Conservation (phyloP, 345 rosid genomes). For the Eutrema yunnanense region DNA sequence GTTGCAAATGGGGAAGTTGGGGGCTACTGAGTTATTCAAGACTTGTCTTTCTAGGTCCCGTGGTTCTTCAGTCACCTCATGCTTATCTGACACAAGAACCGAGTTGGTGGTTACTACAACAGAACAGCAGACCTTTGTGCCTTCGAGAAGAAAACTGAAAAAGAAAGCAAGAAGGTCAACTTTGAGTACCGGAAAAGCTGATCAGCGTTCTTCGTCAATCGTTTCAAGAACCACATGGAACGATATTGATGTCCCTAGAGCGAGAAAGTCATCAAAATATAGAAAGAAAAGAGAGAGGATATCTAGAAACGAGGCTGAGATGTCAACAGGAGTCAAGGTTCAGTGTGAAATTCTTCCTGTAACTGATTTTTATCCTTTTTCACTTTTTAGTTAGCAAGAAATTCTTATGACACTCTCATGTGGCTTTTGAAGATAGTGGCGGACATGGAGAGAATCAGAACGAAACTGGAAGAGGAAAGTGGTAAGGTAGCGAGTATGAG, state of each 20-base stretch:
- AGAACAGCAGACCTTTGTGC: slow-evolving; percentile 28
- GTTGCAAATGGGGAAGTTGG: slow-evolving; percentile 56
- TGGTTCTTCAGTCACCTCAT: slow-evolving; percentile 24
- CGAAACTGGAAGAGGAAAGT: slow-evolving; percentile 50
- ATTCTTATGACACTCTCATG: slow-evolving; percentile 15
- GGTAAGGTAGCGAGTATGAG: slow-evolving; percentile 53
- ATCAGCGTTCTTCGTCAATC: slow-evolving; percentile 10
- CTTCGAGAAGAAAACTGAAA: slow-evolving; percentile 36
- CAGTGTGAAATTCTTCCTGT: slow-evolving; percentile 21
- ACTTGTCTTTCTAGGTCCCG: slow-evolving; percentile 38
- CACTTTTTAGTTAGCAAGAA: slow-evolving; percentile 6
- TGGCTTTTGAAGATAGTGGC: slow-evolving; percentile 44
- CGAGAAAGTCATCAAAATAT: slow-evolving; percentile 32
- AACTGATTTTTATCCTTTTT: not conserved
- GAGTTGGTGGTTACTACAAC: slow-evolving; percentile 6
- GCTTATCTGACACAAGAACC: slow-evolving; percentile 34
- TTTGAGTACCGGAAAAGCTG: slow-evolving; percentile 9
- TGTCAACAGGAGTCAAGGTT: slow-evolving; percentile 75
- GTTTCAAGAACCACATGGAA: slow-evolving; percentile 19
- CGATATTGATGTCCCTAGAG: slow-evolving; percentile 20
- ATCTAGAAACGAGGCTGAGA: slow-evolving; percentile 69
- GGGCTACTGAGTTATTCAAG: slow-evolving; percentile 53
- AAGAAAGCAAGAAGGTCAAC: slow-evolving; percentile 42
- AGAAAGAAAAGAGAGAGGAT: slow-evolving; percentile 45
- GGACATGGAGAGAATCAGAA: slow-evolving; percentile 59